Evolutionary conservation across 345 rosid species (phyloP).

Genomic region (Populus pruinosa): DNA sequence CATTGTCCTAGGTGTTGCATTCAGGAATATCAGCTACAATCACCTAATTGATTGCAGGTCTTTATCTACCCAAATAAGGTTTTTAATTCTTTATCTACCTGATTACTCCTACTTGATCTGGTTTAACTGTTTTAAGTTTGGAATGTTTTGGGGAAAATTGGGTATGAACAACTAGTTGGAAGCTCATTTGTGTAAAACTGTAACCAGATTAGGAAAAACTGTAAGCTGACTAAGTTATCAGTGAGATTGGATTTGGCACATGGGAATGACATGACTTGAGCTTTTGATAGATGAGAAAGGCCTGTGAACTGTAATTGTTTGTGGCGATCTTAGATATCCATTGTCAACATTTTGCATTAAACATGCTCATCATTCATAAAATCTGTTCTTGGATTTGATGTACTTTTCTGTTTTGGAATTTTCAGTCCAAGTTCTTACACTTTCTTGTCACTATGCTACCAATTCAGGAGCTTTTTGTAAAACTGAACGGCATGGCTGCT

Average conservation of each 20-base stretch:
- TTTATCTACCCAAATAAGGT: not conserved
- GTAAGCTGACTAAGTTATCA: constrained; percentile 2
- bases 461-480: constrained; percentile 79
- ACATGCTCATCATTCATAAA: not conserved
- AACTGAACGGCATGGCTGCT: constrained; percentile 76
- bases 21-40: not conserved
- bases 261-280: not conserved
- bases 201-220: not conserved
- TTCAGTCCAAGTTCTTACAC: not conserved
- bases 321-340: not conserved
- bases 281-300: constrained; percentile 4
- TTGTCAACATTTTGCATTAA: not conserved
- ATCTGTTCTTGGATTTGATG: not conserved
- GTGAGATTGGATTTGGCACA: not conserved
- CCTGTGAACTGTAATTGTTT: not conserved
- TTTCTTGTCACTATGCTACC: constrained; percentile 1
- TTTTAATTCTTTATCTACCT: not conserved
- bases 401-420: not conserved
- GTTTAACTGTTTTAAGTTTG: not conserved
- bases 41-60: not conserved
- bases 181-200: not conserved
- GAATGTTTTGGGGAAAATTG: not conserved
- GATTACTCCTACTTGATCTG: not conserved
- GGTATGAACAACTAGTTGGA: not conserved
- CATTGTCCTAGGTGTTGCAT: not conserved